Conservation (phyloP, 108 stramenopile species). For the Skeletonema marinoi region DNA sequence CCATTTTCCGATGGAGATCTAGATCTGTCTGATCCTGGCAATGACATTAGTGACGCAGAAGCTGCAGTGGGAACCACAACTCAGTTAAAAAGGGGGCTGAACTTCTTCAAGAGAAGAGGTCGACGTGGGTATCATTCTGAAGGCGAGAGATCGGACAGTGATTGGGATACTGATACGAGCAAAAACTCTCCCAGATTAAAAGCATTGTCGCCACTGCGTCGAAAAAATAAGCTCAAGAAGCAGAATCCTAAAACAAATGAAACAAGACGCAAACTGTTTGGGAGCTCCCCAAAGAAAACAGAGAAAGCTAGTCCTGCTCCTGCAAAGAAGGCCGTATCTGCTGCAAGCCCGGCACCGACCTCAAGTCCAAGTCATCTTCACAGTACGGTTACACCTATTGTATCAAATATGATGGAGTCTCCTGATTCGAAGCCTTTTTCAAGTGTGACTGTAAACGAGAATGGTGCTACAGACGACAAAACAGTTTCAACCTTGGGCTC, state of each 20-base stretch:
- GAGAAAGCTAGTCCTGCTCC: background rate
- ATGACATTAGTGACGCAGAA: background rate
- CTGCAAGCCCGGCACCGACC: background rate
- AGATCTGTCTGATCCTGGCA: background rate
- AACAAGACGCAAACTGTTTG: background rate
- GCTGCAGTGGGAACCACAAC: background rate
- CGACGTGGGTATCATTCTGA: conserved; percentile 15
- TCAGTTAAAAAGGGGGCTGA: background rate
- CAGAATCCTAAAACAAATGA: background rate
- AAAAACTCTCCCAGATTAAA: background rate
- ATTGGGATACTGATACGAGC: conserved; percentile 6
- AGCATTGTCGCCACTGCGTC: background rate
- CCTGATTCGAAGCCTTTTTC: background rate
- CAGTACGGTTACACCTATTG: background rate
- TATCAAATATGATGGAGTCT: background rate
- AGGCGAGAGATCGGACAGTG: conserved; percentile 27
- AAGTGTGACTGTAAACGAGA: background rate
- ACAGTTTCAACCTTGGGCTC: conserved; percentile 34
- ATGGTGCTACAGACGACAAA: conserved; percentile 9
- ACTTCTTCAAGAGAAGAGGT: conserved; percentile 5
- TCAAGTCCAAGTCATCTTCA: background rate
- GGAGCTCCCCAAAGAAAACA: background rate
- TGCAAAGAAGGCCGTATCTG: background rate
- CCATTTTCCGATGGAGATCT: background rate
- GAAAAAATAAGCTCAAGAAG: background rate